These are phyloP conservation scores for Aspergillus tubingensis DNA, from an alignment of 2,329 filamentous ascomycete species.

Conservation along the genomic window DNA sequence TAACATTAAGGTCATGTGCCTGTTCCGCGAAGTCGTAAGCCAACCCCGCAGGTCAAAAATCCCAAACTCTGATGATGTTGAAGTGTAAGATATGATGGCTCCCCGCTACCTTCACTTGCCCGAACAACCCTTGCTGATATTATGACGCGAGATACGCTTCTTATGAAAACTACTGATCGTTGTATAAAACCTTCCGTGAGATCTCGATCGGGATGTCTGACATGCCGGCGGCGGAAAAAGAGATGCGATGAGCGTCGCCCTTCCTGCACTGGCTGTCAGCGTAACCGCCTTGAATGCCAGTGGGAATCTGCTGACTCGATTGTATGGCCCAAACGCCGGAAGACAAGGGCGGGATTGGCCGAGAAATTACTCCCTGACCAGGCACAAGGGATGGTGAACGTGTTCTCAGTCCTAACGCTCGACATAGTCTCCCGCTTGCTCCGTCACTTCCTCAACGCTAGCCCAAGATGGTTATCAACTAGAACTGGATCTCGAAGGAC, in stretches of 20 bases:
- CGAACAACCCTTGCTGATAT: not conserved
- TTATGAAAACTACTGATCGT: not conserved
- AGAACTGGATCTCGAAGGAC: not conserved
- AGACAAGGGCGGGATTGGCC: not conserved
- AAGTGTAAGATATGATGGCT: too few relatives aligned
- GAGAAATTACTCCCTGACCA: not conserved
- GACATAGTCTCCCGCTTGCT: conserved; percentile 3
- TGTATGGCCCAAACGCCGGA: not conserved
- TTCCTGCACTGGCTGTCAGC: conserved; percentile 5
- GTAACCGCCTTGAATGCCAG: conserved; percentile 6
- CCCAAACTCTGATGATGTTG: too few relatives aligned
- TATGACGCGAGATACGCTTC: not conserved
- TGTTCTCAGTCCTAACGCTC: conserved; percentile 6
- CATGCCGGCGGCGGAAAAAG: conserved; percentile 13
- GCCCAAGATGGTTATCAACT: conserved; percentile 11
- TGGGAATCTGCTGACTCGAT: not conserved
- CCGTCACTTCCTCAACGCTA: conserved; percentile 9
- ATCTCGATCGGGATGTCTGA: conserved; percentile 5
- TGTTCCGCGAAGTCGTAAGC: too few relatives aligned
- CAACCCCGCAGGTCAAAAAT: too few relatives aligned
- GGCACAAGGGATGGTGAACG: conserved; percentile 6
- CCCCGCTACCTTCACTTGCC: too few relatives aligned
- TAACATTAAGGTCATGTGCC: too few relatives aligned
- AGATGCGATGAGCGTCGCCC: conserved; percentile 12
- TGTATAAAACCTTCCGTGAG: not conserved